Percentiles rank a stretch among this genome's conserved stretches.
Conservation (phyloP, 2,329 filamentous ascomycete genomes). For the Colletotrichum echinochloae region DNA sequence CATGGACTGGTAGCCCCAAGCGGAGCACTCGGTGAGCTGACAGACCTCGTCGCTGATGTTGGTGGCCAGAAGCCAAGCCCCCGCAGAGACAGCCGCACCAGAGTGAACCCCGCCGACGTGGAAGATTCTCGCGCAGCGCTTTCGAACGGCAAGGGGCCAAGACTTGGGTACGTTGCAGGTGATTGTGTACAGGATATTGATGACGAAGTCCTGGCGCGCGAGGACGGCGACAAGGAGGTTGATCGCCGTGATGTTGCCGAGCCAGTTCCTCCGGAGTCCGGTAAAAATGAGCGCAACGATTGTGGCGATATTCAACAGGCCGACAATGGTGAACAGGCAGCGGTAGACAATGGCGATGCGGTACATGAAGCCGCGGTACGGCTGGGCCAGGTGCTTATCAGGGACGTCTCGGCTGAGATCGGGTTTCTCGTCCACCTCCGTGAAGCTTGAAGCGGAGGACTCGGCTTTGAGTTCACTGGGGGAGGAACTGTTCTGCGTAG, state of each 20-base stretch:
- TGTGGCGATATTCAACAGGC: slow-evolving; percentile 62
- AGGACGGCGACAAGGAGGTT: slow-evolving; percentile 63
- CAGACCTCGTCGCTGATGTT: slow-evolving; percentile 47
- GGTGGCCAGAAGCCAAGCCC: slow-evolving; percentile 61
- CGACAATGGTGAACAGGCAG: slow-evolving; percentile 65
- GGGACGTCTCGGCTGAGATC: slow-evolving; percentile 48
- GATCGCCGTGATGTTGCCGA: slow-evolving; percentile 57
- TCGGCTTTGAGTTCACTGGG: slow-evolving; percentile 7
- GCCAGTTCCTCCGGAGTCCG: slow-evolving; percentile 42
- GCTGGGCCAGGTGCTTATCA: slow-evolving; percentile 54
- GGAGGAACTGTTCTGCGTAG: slow-evolving; percentile 13
- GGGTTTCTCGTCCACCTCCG: slow-evolving; percentile 35
- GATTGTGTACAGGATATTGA: slow-evolving; percentile 63
- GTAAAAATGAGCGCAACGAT: slow-evolving; percentile 56
- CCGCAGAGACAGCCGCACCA: slow-evolving; percentile 61
- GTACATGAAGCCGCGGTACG: slow-evolving; percentile 55
- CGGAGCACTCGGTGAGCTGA: slow-evolving; percentile 50
- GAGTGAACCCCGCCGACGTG: slow-evolving; percentile 66
- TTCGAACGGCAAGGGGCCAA: slow-evolving; percentile 61
- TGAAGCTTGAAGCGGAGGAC: slow-evolving; percentile 32
- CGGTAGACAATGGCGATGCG: slow-evolving; percentile 66
- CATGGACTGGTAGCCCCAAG: slow-evolving; percentile 46
- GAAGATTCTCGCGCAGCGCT: slow-evolving; percentile 62
- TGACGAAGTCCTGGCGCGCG: slow-evolving; percentile 64
- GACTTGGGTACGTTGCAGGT: slow-evolving; percentile 58